Percentiles rank a stretch among this genome's conserved stretches.
Conservation (phyloP, 768 basidiomycete genomes). For the Galerina sulciceps region DNA sequence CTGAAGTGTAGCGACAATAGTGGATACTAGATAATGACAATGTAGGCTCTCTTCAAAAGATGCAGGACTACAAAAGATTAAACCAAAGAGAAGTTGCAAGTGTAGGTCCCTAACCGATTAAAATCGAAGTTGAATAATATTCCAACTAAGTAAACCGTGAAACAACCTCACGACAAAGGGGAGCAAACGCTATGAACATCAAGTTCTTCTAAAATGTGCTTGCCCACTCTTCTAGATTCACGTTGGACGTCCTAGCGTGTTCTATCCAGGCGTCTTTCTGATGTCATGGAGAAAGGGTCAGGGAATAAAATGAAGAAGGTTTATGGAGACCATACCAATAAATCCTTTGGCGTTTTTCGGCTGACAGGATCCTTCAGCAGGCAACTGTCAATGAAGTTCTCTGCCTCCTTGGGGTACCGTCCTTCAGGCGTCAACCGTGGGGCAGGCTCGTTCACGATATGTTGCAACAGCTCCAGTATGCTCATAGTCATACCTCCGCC, state of each 20-base stretch:
- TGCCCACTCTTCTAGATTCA: slow-evolving; percentile 84
- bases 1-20: not conserved
- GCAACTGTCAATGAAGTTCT: slow-evolving; percentile 88
- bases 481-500: slow-evolving; percentile 98
- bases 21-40: slow-evolving; percentile 4
- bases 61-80: slow-evolving; percentile 4
- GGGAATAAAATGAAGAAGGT: slow-evolving; percentile 7
- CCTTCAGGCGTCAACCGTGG: slow-evolving; percentile 82
- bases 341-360: slow-evolving; percentile 86
- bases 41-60: slow-evolving; percentile 5
- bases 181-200: not conserved
- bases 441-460: slow-evolving; percentile 98
- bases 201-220: slow-evolving; percentile 57
- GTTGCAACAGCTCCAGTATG: slow-evolving; percentile 94
- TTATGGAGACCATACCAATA: slow-evolving; percentile 59
- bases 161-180: not conserved
- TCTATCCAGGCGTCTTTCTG: slow-evolving; percentile 82
- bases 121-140: not conserved
- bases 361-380: slow-evolving; percentile 87
- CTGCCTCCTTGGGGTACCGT: slow-evolving; percentile 70
- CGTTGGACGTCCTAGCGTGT: slow-evolving; percentile 55
- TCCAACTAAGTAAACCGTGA: not conserved
- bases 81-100: not conserved
- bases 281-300: not conserved
- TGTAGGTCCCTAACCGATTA: not conserved